These are phyloP conservation scores for Hypoxylon fragiforme DNA, from an alignment of 495 filamentous ascomycete species.

Conservation along the genomic window DNA sequence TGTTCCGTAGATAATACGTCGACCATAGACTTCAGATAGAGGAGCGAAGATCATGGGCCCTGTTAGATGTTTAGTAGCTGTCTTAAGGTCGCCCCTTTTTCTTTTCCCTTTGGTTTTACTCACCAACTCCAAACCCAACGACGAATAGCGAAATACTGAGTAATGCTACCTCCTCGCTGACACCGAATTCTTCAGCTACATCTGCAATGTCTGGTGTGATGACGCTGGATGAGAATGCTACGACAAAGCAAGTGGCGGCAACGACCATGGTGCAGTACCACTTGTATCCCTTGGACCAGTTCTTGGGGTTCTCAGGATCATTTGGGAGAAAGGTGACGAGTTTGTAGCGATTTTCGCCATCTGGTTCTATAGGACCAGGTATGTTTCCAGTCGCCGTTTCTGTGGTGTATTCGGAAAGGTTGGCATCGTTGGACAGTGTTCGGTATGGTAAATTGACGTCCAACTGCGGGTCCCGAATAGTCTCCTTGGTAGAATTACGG, in stretches of 20 bases:
- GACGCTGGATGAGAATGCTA: slow-evolving; percentile 65
- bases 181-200: slow-evolving; percentile 61
- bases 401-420: slow-evolving; percentile 64
- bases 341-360: slow-evolving; percentile 62
- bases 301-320: slow-evolving; percentile 71
- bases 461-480: slow-evolving; percentile 24
- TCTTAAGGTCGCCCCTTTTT: background rate
- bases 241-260: slow-evolving; percentile 64
- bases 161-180: slow-evolving; percentile 67
- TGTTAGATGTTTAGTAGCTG: slow-evolving; percentile 39
- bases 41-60: slow-evolving; percentile 81
- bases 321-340: slow-evolving; percentile 70
- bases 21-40: slow-evolving; percentile 70
- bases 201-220: slow-evolving; percentile 70
- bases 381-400: slow-evolving; percentile 65
- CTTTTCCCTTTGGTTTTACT: slow-evolving; percentile 30
- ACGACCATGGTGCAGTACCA: slow-evolving; percentile 73
- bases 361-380: slow-evolving; percentile 58
- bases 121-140: slow-evolving; percentile 74
- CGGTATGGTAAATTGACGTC: slow-evolving; percentile 64
- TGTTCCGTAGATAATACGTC: slow-evolving; percentile 66
- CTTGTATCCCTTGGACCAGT: slow-evolving; percentile 65
- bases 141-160: slow-evolving; percentile 75
- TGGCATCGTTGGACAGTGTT: slow-evolving; percentile 60
- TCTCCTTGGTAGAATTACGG: slow-evolving; percentile 23